Base-by-base conservation (phyloP, 306 rosid species). In the Sechiopsis laciniata region DNA sequence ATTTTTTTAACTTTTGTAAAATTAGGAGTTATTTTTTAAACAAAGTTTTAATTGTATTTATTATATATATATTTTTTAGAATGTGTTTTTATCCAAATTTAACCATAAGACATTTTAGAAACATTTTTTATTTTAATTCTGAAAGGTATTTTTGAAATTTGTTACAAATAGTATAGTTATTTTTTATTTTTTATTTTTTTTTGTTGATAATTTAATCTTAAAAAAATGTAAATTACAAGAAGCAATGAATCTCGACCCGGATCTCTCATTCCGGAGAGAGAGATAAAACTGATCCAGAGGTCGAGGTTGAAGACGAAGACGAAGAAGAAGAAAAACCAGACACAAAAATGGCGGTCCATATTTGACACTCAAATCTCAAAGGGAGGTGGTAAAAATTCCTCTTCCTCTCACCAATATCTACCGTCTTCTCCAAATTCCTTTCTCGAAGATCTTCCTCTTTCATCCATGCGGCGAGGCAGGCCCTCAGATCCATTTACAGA, bases 381-480 rank as follows among this genome's bases (percentile, higher is more conserved):
- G 48, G 29, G 11, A 42, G 10, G 2, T 42, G 48, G 11, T 9
- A 42, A 8, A 71, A 16, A 63, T 29, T 51, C 11, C 20, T 24
- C 60, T 74, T 20, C 11, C 61, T 78, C 59, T 74, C n/a, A 42
- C 20, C 20, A 75, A 71, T 72, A 1, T 26, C 86, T 73, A 76
- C 83, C 86, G 60, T 78, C 82, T 78, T 73, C 78, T 20, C 42
- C 69, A 17, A 37, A 26, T 13, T 37, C 45, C 45, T 6, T 1
- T 37, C 8, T 48, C 53, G 71, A 17, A 64, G 71, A 64, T 45
- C 6, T 40, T 68, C 51, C 74, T 10, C 56, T 72, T 35, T 21
- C 56, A 76, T 71, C 80, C 77, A 90, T 91, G 95, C 96, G 92
- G 75, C 92, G 91, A 84, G 87, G 85, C 42, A 84, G 82, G 71